Percentiles rank a stretch among this genome's conserved stretches.
phyloP scores from a whole-genome alignment of 768 basidiomycete genomes.

The Sporobolomyces roseus region DNA sequence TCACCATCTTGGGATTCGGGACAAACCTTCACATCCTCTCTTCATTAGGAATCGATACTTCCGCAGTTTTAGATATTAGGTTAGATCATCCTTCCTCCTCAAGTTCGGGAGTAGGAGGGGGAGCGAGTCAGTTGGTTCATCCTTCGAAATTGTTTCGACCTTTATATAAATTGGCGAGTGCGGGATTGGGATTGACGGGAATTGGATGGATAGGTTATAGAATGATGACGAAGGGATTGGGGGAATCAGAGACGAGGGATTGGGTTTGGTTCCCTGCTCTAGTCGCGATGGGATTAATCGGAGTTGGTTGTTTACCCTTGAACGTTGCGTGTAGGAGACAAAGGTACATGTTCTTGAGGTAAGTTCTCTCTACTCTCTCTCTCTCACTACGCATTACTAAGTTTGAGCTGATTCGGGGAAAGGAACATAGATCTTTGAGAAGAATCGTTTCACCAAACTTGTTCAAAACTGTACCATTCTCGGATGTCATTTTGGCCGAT shows the following conservation, averaged over 20 bases:
- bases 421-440: slow-evolving; percentile 58
- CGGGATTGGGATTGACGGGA: slow-evolving; percentile 31
- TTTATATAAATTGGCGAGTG: slow-evolving; percentile 46
- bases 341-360: slow-evolving; percentile 41
- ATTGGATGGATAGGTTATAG: slow-evolving; percentile 29
- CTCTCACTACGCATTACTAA: too few relatives aligned
- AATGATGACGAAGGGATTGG: slow-evolving; percentile 15
- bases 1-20: slow-evolving; percentile 83
- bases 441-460: slow-evolving; percentile 69
- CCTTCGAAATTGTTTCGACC: slow-evolving; percentile 57
- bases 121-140: slow-evolving; percentile 47
- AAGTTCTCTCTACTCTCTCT: not conserved
- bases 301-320: slow-evolving; percentile 33
- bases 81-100: slow-evolving; percentile 25
- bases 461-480: slow-evolving; percentile 69
- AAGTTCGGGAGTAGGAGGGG: slow-evolving; percentile 7
- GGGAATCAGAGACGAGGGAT: not conserved
- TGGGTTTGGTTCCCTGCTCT: slow-evolving; percentile 23
- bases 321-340: slow-evolving; percentile 37
- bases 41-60: slow-evolving; percentile 67
- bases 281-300: slow-evolving; percentile 19
- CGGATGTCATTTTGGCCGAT: slow-evolving; percentile 90
- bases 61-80: slow-evolving; percentile 64
- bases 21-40: slow-evolving; percentile 83
- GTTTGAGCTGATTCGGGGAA: not conserved